Conservation (phyloP, 352 stramenopile genomes). For the Globisporangium cylindrosporum region DNA sequence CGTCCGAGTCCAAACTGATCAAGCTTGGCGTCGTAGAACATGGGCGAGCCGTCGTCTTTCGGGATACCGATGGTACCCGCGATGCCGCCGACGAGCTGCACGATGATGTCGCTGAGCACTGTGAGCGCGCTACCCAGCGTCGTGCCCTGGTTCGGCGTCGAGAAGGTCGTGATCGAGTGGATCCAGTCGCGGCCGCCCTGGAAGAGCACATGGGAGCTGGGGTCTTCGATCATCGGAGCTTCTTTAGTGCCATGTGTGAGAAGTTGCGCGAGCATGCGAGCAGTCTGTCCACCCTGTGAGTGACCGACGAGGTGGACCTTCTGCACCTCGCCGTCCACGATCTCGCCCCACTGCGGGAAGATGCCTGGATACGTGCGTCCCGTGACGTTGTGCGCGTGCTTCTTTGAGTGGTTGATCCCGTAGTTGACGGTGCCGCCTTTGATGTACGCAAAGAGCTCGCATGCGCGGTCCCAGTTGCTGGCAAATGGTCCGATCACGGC, state of each 20-base stretch:
- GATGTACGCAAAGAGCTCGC: slow-evolving; percentile 48
- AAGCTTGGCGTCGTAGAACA: slow-evolving; percentile 21
- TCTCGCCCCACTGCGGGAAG: slow-evolving; percentile 35
- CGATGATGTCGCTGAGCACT: slow-evolving; percentile 15
- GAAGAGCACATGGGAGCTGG: slow-evolving; percentile 22
- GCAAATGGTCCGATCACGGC: slow-evolving; percentile 32
- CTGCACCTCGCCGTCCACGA: slow-evolving; percentile 32
- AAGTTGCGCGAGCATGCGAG: slow-evolving; percentile 40
- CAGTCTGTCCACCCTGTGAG: slow-evolving; percentile 40
- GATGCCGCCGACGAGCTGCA: slow-evolving; percentile 18
- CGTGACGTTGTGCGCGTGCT: slow-evolving; percentile 25
- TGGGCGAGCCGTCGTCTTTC: slow-evolving; percentile 8
- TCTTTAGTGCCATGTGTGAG: slow-evolving; percentile 30
- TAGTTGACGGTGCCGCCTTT: slow-evolving; percentile 44
- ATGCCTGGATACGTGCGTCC: slow-evolving; percentile 32
- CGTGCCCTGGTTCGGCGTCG: slow-evolving; percentile 28
- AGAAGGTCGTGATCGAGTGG: slow-evolving; percentile 33
- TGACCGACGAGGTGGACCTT: slow-evolving; percentile 43
- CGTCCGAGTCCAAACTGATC: slow-evolving; percentile 16
- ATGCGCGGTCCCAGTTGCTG: slow-evolving; percentile 51
- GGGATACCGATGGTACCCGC: slow-evolving; percentile 6
- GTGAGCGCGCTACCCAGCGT: slow-evolving; percentile 20
- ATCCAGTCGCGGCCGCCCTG: slow-evolving; percentile 27
- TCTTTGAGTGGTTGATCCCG: slow-evolving; percentile 30
- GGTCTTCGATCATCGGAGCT: slow-evolving; percentile 27